A percentile compares a stretch with the other conserved stretches of the same genome.
phyloP scores from a whole-genome alignment of 768 basidiomycete genomes.

The Lentinula aciculospora region DNA sequence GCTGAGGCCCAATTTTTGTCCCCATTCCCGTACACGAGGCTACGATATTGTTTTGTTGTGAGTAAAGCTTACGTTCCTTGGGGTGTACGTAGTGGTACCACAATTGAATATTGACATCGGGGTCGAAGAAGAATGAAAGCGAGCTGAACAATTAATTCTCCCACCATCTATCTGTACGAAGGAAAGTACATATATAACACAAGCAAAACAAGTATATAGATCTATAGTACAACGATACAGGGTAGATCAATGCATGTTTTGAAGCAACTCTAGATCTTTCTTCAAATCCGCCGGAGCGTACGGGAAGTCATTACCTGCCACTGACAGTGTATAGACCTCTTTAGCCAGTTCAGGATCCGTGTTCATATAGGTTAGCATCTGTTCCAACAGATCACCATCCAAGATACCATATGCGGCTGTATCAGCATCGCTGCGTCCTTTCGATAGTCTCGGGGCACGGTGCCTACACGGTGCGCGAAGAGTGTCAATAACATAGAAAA shows the following conservation, averaged over 20 bases:
- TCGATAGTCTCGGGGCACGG: constrained; percentile 57
- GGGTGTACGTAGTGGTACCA: too few species aligned
- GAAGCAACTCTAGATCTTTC: constrained; percentile 34
- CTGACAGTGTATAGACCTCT: not conserved
- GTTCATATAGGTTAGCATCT: constrained; percentile 24
- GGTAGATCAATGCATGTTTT: constrained; percentile 34
- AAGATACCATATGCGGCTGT: constrained; percentile 67
- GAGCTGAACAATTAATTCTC: too few species aligned
- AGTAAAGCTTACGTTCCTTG: not conserved
- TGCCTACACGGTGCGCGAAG: constrained; percentile 40
- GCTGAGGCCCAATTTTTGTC: not conserved
- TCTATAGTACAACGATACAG: constrained; percentile 6
- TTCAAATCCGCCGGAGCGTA: constrained; percentile 36
- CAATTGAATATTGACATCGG: too few species aligned
- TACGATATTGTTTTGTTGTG: too few species aligned
- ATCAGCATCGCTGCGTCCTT: constrained; percentile 55
- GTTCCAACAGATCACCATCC: constrained; percentile 82
- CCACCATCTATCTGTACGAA: too few species aligned
- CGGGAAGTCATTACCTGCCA: constrained; percentile 23
- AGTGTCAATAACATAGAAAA: not conserved
- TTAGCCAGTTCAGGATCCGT: constrained; percentile 21
- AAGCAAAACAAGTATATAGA: constrained; percentile 4
- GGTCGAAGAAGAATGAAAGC: too few species aligned
- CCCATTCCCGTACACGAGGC: not conserved
- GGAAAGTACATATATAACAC: not conserved